These are phyloP conservation scores for Exophiala calicioides DNA, from an alignment of 2,329 filamentous ascomycete species.

Conservation along the genomic window DNA sequence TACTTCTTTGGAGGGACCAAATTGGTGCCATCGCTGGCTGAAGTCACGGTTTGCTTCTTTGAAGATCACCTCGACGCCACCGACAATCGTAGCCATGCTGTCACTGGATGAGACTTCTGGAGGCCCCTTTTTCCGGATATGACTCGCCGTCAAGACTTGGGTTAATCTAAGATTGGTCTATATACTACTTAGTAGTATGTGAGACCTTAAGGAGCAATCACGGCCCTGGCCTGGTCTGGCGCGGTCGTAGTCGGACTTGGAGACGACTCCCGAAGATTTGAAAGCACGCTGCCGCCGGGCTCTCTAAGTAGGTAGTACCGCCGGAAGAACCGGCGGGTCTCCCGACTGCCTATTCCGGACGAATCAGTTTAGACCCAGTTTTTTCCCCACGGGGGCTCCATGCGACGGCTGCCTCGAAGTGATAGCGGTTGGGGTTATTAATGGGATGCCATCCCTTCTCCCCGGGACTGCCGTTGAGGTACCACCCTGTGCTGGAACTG, in stretches of 20 bases:
- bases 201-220: too few species aligned
- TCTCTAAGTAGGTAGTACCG: background rate
- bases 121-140: background rate
- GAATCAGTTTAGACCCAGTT: too few species aligned
- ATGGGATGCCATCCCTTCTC: too few species aligned
- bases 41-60: conserved; percentile 18
- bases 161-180: conserved; percentile 2
- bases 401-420: too few species aligned
- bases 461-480: too few species aligned
- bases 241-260: too few species aligned
- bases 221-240: too few species aligned
- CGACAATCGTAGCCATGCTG: conserved; percentile 10
- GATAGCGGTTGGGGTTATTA: too few species aligned
- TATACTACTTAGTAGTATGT: background rate
- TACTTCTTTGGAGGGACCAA: conserved; percentile 20
- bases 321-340: background rate
- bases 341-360: too few species aligned
- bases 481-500: too few species aligned
- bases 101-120: conserved; percentile 1
- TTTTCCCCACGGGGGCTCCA: too few species aligned
- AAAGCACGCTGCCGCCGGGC: background rate
- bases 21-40: conserved; percentile 25
- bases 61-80: conserved; percentile 11
- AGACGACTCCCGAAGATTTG: too few species aligned
- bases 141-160: background rate